Base-by-base conservation (phyloP, 352 stramenopile species). In the Globisporangium polare region DNA sequence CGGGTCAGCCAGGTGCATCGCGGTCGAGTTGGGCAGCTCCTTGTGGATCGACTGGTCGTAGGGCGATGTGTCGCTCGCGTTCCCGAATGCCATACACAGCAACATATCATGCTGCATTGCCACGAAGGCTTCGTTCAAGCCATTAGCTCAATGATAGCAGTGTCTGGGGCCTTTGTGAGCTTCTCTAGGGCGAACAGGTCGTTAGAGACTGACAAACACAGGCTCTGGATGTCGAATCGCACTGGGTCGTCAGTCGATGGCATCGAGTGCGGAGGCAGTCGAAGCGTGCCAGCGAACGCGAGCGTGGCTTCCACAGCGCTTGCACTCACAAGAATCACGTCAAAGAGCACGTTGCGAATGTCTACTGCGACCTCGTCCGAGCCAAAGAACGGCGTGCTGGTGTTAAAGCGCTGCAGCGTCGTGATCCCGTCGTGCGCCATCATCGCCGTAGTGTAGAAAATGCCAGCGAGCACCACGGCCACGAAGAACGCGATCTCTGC, bases 201-300 rank as follows among this genome's bases (percentile, higher is more conserved):
- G 0, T 73, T 61, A 20, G 89, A 77, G 22, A 78, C 63, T 2
- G 59, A 65, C 9, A 53, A 20, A 37, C 89, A 92, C 17, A 92
- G 22, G 1, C 58, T 42, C 2, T 55, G 39, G 17, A 88, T 71
- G 43, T 89, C 62, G 39, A 90, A 67, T 5, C 71, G 69, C 9
- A 49, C 24, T 0, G 80, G 76, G 5, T 67, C 22, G 58, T 86
- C 75, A 5, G 71, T 69, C 3, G 53, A 50, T 22, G 77, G 67
- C 6, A 77, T 90, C 12, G 83, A 77, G 31, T 89, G 67, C 1
- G 83, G 80, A 9, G 80, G 83, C 26, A 89, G 72, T 0, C 72
- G 80, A 18, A 92, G 71, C 5, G 78, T 80, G 20, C 90, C 83
- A 1, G 73, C 68, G 59, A 89, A 89, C n/a, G 68, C 71, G 4